phyloP scores from a whole-genome alignment of 1,284 basidiomycete genomes.

The Bondarzewia mesenterica region DNA sequence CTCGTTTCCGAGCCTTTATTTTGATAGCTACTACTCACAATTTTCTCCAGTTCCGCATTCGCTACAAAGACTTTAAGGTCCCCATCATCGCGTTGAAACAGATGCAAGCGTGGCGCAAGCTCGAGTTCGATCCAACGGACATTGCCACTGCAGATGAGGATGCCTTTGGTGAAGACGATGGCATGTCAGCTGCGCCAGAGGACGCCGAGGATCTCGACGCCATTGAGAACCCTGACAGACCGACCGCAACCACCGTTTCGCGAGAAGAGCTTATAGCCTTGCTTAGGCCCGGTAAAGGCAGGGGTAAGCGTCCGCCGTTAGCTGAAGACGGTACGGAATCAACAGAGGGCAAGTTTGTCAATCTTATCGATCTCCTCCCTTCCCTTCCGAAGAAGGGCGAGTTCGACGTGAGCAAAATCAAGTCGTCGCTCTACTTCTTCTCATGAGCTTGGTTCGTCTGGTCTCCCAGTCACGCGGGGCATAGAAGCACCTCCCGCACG shows the following conservation, averaged over 20 bases:
- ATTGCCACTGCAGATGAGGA: too few relatives aligned
- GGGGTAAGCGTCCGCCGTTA: too few relatives aligned
- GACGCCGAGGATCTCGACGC: neutral
- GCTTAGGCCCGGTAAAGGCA: too few relatives aligned
- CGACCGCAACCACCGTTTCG: neutral
- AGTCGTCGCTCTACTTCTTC: slow-evolving; percentile 86
- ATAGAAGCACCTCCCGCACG: neutral
- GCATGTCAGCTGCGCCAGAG: neutral
- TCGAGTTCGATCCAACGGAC: slow-evolving; percentile 2
- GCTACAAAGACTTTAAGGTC: slow-evolving; percentile 72
- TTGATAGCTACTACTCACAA: slow-evolving; percentile 2
- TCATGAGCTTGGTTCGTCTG: slow-evolving; percentile 37
- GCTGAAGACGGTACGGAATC: slow-evolving; percentile 4
- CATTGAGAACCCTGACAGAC: neutral
- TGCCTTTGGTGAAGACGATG: too few relatives aligned
- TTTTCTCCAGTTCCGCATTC: slow-evolving; percentile 58
- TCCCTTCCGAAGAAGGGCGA: slow-evolving; percentile 80
- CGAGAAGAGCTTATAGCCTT: too few relatives aligned
- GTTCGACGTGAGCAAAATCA: slow-evolving; percentile 85
- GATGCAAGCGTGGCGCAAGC: slow-evolving; percentile 15
- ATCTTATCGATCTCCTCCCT: slow-evolving; percentile 73
- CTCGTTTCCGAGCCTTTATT: neutral
- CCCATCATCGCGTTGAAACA: slow-evolving; percentile 49
- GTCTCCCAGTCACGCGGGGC: neutral
- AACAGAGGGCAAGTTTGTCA: slow-evolving; percentile 57